Base-by-base conservation (phyloP, 352 stramenopile genomes). In the Blastocystis sp. region DNA sequence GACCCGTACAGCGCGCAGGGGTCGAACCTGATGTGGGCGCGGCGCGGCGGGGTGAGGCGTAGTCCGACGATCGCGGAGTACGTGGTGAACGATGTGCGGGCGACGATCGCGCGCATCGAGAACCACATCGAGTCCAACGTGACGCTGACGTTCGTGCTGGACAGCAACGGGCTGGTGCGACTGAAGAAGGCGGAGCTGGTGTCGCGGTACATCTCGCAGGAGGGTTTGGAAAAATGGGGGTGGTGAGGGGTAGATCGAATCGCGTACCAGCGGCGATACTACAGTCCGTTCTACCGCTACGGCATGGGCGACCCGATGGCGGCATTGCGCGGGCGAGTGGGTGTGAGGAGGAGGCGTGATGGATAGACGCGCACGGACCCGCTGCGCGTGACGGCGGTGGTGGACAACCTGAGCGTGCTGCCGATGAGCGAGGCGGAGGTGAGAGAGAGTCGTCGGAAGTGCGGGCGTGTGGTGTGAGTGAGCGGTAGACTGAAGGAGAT, bases 61-160 rank as follows among this genome's bases (percentile, higher is more conserved):
- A 21, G 71, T 4, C 24, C 24, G 17, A 71, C 14, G n/a, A n/a
- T 71, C 21, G 64, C 64, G 43, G 28, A 63, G 71, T 81, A 65
- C 43, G 21, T n/a, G 4, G 45, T 81, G 17, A 24, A 19, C 19
- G 71, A 54, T 19, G 66, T 81, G 6, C 11, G 28, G 3, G 9
- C 28, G 2, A 34, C 66, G 28, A 6, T 64, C 19, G 6, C 10
- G 43, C 24, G 14, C 3, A 81, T 65, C 21, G n/a, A 19, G 2
- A 81, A 81, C 66, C 52, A 34, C 1, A 21, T 81, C 0, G 43
- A 34, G 40, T 64, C 71, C 21, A 66, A 81, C 66, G 71, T 81
- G n/a, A 64, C 43, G 28, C 3, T 81, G 10, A 48, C 38, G 17
- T 81, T 65, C 43, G 10, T 19, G 38, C 6, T 64, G 43, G 71